A percentile compares a stretch with the other conserved stretches of the same genome.
phyloP scores from a whole-genome alignment of 2,329 filamentous ascomycete genomes.

The Leptographium galeiforme region DNA sequence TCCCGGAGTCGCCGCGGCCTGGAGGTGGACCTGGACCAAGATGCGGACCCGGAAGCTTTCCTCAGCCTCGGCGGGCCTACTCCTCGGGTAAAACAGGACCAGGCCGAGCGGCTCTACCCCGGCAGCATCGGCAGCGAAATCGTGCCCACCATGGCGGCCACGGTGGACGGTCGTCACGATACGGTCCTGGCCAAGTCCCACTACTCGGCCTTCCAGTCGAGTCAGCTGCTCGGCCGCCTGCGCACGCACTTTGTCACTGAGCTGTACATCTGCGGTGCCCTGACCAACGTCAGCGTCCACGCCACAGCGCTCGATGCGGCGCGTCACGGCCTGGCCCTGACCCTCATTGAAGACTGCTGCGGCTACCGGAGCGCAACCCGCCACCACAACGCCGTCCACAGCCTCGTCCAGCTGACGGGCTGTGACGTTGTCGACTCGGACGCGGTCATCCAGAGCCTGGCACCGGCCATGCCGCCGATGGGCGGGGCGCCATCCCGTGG shows the following conservation, averaged over 20 bases:
- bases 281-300: slow-evolving; percentile 79
- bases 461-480: background rate
- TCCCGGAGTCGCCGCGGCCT: background rate
- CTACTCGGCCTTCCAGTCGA: slow-evolving; percentile 78
- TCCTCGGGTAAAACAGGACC: slow-evolving; percentile 8
- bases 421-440: slow-evolving; percentile 49
- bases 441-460: slow-evolving; percentile 34
- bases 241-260: slow-evolving; percentile 82
- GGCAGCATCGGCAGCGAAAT: slow-evolving; percentile 33
- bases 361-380: slow-evolving; percentile 60
- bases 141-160: slow-evolving; percentile 25
- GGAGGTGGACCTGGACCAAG: slow-evolving; percentile 14
- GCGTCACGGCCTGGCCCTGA: slow-evolving; percentile 75
- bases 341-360: slow-evolving; percentile 76
- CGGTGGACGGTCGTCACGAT: slow-evolving; percentile 32
- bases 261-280: slow-evolving; percentile 74
- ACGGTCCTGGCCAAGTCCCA: slow-evolving; percentile 52
- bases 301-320: slow-evolving; percentile 87
- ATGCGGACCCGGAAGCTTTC: slow-evolving; percentile 24
- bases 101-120: slow-evolving; percentile 27
- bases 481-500: background rate
- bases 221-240: slow-evolving; percentile 59
- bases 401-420: slow-evolving; percentile 62
- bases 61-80: slow-evolving; percentile 9
- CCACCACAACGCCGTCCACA: slow-evolving; percentile 56